These are phyloP conservation scores for Xylaria sp. DNA, from an alignment of 2,329 filamentous ascomycete species.

Conservation along the genomic window DNA sequence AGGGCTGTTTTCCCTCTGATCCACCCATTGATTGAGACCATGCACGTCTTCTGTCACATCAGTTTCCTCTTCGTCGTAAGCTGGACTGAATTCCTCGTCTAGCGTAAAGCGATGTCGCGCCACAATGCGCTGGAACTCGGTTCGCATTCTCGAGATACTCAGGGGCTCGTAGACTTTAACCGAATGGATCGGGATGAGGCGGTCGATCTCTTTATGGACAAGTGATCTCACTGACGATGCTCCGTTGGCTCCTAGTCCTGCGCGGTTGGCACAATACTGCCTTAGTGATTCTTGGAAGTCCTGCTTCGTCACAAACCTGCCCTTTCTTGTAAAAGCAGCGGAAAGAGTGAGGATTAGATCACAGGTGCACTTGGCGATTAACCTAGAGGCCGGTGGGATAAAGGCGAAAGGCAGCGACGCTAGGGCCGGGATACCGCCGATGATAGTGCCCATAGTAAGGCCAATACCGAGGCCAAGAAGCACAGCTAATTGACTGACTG, in stretches of 20 bases:
- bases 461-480: slow-evolving; percentile 35
- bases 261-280: slow-evolving; percentile 36
- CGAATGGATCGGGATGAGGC: slow-evolving; percentile 38
- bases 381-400: slow-evolving; percentile 39
- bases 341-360: slow-evolving; percentile 39
- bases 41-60: slow-evolving; percentile 31
- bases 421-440: slow-evolving; percentile 42
- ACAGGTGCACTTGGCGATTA: slow-evolving; percentile 41
- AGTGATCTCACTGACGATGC: slow-evolving; percentile 30
- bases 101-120: slow-evolving; percentile 35
- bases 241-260: slow-evolving; percentile 24
- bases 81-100: slow-evolving; percentile 31
- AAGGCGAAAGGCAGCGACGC: slow-evolving; percentile 38
- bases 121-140: slow-evolving; percentile 35
- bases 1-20: slow-evolving; percentile 24
- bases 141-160: slow-evolving; percentile 35
- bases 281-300: slow-evolving; percentile 37
- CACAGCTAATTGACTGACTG: slow-evolving; percentile 34
- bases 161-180: slow-evolving; percentile 39
- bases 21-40: slow-evolving; percentile 30
- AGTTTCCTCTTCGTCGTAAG: slow-evolving; percentile 25
- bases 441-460: slow-evolving; percentile 38
- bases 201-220: slow-evolving; percentile 37
- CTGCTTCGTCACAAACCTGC: slow-evolving; percentile 39
- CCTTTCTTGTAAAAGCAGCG: slow-evolving; percentile 39